phyloP scores from a whole-genome alignment of 768 basidiomycete species.

The Lactifluus piperatus region DNA sequence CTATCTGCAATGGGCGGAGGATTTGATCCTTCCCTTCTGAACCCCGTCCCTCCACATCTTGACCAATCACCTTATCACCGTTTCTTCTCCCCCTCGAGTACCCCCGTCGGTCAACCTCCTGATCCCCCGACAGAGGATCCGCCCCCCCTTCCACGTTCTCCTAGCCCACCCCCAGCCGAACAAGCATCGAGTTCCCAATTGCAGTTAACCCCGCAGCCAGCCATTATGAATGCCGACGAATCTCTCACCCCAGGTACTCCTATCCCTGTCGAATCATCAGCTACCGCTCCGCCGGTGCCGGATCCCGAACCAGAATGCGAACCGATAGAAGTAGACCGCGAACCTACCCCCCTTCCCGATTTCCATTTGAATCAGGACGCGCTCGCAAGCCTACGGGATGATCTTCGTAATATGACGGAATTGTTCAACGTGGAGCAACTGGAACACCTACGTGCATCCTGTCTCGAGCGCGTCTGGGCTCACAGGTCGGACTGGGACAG shows the following conservation, averaged over 20 bases:
- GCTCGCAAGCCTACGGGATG: slow-evolving; percentile 39
- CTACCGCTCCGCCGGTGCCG: slow-evolving; percentile 18
- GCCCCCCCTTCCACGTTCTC: background rate
- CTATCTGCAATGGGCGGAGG: slow-evolving; percentile 11
- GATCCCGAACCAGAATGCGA: slow-evolving; percentile 26
- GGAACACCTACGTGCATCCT: slow-evolving; percentile 85
- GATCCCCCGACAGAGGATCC: background rate
- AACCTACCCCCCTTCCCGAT: slow-evolving; percentile 66
- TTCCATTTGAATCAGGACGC: slow-evolving; percentile 55
- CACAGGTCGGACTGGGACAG: slow-evolving; percentile 80
- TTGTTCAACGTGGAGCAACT: slow-evolving; percentile 77
- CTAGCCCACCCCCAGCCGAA: background rate
- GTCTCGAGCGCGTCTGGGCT: slow-evolving; percentile 75
- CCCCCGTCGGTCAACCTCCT: slow-evolving; percentile 14
- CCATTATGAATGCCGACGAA: background rate
- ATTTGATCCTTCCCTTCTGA: slow-evolving; percentile 16
- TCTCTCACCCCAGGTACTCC: background rate
- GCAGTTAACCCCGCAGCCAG: background rate
- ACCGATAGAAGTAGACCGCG: slow-evolving; percentile 48
- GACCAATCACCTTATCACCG: slow-evolving; percentile 1
- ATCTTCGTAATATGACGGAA: slow-evolving; percentile 46
- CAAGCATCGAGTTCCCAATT: background rate
- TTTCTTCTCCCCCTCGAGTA: slow-evolving; percentile 13
- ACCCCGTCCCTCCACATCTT: slow-evolving; percentile 5
- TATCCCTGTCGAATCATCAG: slow-evolving; percentile 4